phyloP scores from a whole-genome alignment of 116 monocot species.

The Cymodocea nodosa region DNA sequence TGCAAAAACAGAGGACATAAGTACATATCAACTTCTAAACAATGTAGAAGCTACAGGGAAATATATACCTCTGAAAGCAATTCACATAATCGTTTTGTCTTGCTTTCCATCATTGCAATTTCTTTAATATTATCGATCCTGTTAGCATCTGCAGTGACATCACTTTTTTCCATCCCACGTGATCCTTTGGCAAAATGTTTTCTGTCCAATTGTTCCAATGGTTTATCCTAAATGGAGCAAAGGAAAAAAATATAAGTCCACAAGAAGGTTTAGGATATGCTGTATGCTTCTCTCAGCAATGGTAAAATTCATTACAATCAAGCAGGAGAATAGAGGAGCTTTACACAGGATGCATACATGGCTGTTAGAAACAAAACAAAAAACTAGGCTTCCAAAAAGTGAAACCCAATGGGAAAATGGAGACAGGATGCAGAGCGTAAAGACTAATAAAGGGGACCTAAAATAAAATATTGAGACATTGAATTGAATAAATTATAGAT shows the following conservation, averaged over 20 bases:
- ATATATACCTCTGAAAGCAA: slow-evolving; percentile 61
- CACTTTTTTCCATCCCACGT: slow-evolving; percentile 39
- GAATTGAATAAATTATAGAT: too few relatives aligned
- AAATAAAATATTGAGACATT: too few relatives aligned
- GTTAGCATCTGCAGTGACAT: slow-evolving; percentile 10
- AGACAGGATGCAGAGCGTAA: too few relatives aligned
- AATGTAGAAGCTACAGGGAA: not conserved
- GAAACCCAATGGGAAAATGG: not conserved
- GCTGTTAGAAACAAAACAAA: too few relatives aligned
- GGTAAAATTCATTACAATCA: too few relatives aligned
- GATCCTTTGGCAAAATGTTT: slow-evolving; percentile 93
- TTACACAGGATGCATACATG: too few relatives aligned
- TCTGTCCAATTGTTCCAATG: slow-evolving; percentile 76
- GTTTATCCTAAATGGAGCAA: slow-evolving; percentile 39
- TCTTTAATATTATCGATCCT: slow-evolving; percentile 33
- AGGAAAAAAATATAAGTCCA: not conserved
- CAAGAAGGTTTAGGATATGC: not conserved
- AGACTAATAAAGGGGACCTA: too few relatives aligned
- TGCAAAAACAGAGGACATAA: slow-evolving; percentile 13
- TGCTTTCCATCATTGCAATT: slow-evolving; percentile 77
- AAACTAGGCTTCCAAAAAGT: too few relatives aligned
- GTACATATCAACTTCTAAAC: slow-evolving; percentile 1
- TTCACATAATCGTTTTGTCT: slow-evolving; percentile 74
- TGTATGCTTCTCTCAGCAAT: too few relatives aligned
- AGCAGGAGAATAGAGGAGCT: too few relatives aligned